These are phyloP conservation scores for Ophiocordyceps robertsii DNA, from an alignment of 2,329 filamentous ascomycete genomes.

Conservation along the genomic window DNA sequence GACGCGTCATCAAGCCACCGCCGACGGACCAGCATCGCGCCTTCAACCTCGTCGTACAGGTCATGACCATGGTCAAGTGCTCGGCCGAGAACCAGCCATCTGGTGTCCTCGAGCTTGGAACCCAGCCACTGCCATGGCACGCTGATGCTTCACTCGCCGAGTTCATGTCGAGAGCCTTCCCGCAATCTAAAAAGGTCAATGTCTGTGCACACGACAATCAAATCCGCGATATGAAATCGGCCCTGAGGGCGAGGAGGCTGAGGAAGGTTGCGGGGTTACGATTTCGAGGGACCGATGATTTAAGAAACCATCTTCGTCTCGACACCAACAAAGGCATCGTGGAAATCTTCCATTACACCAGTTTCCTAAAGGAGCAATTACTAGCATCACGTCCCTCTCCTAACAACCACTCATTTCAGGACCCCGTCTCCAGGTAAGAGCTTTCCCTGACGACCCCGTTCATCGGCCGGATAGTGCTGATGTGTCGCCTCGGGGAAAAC, in stretches of 20 bases:
- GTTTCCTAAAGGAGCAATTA: conserved; percentile 1
- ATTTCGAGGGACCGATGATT: conserved; percentile 1
- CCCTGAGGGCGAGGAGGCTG: background rate
- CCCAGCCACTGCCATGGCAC: background rate
- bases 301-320: conserved; percentile 1
- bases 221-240: background rate
- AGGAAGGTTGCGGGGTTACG: background rate
- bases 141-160: background rate
- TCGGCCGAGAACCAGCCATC: background rate
- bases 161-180: background rate
- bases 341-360: conserved; percentile 2
- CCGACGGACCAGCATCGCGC: background rate
- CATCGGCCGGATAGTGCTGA: background rate
- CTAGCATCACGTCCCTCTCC: background rate
- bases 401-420: background rate
- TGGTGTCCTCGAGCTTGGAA: background rate
- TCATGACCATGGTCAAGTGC: conserved; percentile 1
- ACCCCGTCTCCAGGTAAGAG: background rate
- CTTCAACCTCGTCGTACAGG: conserved; percentile 1
- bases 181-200: background rate
- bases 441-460: background rate
- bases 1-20: background rate
- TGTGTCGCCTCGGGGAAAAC: background rate
- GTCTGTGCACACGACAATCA: background rate
- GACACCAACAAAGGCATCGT: background rate